These are phyloP conservation scores for Sporisorium reilianum DNA, from an alignment of 1,284 basidiomycete species.

Conservation along the genomic window DNA sequence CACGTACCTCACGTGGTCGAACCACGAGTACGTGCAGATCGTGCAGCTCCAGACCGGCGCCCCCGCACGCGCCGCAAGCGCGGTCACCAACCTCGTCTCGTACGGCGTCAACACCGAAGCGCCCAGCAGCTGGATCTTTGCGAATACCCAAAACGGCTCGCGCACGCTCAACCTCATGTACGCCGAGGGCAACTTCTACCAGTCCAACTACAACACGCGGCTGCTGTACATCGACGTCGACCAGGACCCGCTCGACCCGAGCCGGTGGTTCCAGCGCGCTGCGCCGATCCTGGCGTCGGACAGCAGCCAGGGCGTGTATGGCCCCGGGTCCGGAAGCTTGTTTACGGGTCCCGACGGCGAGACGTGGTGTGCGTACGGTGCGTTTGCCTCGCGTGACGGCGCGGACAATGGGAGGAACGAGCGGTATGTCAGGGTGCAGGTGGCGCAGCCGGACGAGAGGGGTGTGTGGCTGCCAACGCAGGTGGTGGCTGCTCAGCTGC, in stretches of 20 bases:
- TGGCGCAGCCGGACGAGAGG: conserved; percentile 30
- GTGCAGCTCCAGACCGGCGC: conserved; percentile 36
- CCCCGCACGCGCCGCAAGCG: conserved; percentile 21
- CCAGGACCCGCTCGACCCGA: conserved; percentile 29
- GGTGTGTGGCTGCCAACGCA: conserved; percentile 44
- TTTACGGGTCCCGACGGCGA: conserved; percentile 34
- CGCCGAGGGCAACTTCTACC: conserved; percentile 43
- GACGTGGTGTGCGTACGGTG: conserved; percentile 41
- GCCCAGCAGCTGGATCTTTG: conserved; percentile 38
- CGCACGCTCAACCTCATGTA: conserved; percentile 46
- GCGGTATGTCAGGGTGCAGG: conserved; percentile 41
- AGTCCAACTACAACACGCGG: conserved; percentile 47
- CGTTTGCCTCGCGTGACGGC: conserved; percentile 29
- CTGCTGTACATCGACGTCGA: conserved; percentile 32
- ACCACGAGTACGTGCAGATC: conserved; percentile 45
- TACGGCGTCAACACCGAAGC: conserved; percentile 49
- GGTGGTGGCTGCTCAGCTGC: conserved; percentile 25
- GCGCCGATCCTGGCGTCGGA: conserved; percentile 36
- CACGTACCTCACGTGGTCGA: conserved; percentile 39
- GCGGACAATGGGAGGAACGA: conserved; percentile 35
- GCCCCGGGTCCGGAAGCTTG: conserved; percentile 36
- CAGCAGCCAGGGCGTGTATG: conserved; percentile 31
- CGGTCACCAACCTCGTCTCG: conserved; percentile 29
- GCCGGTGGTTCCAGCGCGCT: conserved; percentile 29
- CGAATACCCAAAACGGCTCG: conserved; percentile 27